A percentile compares a stretch with the other conserved stretches of the same genome.
phyloP scores from a whole-genome alignment of 306 rosid species.

The Gynostemma pentaphyllum region DNA sequence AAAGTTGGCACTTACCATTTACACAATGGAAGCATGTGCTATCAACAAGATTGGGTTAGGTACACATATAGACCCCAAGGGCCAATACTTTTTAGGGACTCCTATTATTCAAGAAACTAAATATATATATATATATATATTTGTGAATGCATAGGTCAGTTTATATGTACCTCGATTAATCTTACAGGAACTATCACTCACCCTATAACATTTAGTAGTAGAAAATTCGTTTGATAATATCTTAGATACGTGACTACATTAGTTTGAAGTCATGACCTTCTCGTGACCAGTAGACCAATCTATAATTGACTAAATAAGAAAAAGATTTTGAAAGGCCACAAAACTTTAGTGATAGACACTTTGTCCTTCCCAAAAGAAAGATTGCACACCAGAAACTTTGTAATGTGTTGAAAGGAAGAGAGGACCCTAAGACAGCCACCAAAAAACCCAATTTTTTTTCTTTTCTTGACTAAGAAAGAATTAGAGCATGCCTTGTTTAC shows the following conservation, averaged over 20 bases:
- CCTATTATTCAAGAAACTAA: no score
- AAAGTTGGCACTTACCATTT: background rate
- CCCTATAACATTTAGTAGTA: no score
- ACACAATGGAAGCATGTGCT: background rate
- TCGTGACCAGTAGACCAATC: no score
- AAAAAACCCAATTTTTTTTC: background rate
- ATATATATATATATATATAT: no score
- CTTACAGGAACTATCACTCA: no score
- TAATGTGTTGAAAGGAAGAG: background rate
- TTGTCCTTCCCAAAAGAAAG: background rate
- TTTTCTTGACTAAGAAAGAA: background rate
- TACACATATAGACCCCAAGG: background rate
- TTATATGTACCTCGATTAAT: no score
- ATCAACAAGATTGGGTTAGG: constrained; percentile 8
- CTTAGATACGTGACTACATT: no score
- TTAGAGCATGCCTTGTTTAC: background rate
- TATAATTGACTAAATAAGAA: background rate
- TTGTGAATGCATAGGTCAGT: no score
- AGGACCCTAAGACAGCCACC: background rate
- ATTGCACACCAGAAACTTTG: background rate
- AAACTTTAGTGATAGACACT: background rate
- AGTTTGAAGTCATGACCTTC: no score
- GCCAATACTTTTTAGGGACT: background rate
- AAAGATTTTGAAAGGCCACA: constrained; percentile 5
- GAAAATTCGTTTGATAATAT: no score